Evolutionary conservation across 441 rosid species (phyloP).

Genomic region (Dalechampia spathulata): DNA sequence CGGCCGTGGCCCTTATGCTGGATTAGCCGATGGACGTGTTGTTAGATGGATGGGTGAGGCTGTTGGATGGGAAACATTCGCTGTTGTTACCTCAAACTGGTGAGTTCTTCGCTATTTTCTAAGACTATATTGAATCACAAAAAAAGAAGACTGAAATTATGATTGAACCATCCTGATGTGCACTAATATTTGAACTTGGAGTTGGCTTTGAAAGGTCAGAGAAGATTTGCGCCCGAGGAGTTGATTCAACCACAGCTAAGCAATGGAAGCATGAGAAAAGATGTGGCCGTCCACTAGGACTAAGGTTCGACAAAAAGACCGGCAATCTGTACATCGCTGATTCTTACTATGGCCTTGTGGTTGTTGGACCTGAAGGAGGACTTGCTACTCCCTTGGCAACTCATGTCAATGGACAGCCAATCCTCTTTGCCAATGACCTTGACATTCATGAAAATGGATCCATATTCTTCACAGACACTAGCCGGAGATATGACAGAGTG

Average conservation of each 20-base stretch:
- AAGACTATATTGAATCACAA: no score
- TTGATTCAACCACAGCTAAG: slow-evolving; percentile 74
- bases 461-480: slow-evolving; percentile 92
- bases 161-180: no score
- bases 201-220: slow-evolving; percentile 53
- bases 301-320: slow-evolving; percentile 57
- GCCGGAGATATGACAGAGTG: slow-evolving; percentile 85
- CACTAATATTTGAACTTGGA: neutral
- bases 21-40: slow-evolving; percentile 82
- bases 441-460: slow-evolving; percentile 86
- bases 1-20: slow-evolving; percentile 86
- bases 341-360: slow-evolving; percentile 75
- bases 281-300: slow-evolving; percentile 88
- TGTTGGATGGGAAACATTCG: slow-evolving; percentile 89
- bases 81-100: slow-evolving; percentile 68
- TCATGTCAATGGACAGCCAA: slow-evolving; percentile 53
- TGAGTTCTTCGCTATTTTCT: no score
- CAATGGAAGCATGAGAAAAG: slow-evolving; percentile 87
- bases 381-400: slow-evolving; percentile 66
- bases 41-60: slow-evolving; percentile 95
- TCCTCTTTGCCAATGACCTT: slow-evolving; percentile 90
- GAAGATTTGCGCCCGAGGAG: slow-evolving; percentile 62
- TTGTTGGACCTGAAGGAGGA: slow-evolving; percentile 83
- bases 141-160: neutral
- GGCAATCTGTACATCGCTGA: slow-evolving; percentile 83